Base-by-base conservation (phyloP, 2,329 filamentous ascomycete genomes). In the Basipetospora chlamydospora region DNA sequence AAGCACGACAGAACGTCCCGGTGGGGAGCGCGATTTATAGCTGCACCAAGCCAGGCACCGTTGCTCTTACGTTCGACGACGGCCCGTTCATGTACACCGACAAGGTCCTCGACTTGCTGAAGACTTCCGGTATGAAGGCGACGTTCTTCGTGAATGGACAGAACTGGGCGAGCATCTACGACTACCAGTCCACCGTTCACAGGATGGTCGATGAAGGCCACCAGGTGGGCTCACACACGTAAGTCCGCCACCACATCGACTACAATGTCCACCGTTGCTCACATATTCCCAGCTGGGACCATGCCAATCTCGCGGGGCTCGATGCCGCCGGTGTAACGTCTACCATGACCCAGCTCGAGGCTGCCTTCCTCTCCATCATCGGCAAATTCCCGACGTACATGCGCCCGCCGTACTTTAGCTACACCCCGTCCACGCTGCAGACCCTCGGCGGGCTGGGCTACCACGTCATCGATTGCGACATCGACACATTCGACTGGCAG, bases 401-500 rank as follows among this genome's bases (percentile, higher is more conserved):
- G 54, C 55, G 61, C 3, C 49, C 63, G 2, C 63, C 63, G 0
- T 64, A 59, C 41, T 57, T 63, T 3, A 60, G 60, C 37, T 66
- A 63, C 49, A 53, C 50, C 32, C 40, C 41, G 7, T 47, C 39
- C 6, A 59, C 58, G 41, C 47, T 55, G 28, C 42, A 44, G 3
- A 47, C 55, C 21, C 44, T 64, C 44, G 47, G 43, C 3, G 44
- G 44, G 17, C 48, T 73, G 20, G 66, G 64, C 28, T 76, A 75
- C 51, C 68, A 74, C 46, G 51, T 73, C 42, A 58, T 67, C 40
- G 68, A 67, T 46, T 69, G 66, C 44, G 66, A 73, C 46, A 51
- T 76, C 10, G 72, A 77, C 48, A 77, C 73, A 12, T 67, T 73
- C 42, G 73, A 77, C 51, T 76, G 70, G 47, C 56, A 68, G 45